Percentiles rank a stretch among this genome's conserved stretches.
These are phyloP conservation scores for Podila epicladia DNA, from an alignment of 192 early-diverging fungal genomes.

Conservation along the genomic window DNA sequence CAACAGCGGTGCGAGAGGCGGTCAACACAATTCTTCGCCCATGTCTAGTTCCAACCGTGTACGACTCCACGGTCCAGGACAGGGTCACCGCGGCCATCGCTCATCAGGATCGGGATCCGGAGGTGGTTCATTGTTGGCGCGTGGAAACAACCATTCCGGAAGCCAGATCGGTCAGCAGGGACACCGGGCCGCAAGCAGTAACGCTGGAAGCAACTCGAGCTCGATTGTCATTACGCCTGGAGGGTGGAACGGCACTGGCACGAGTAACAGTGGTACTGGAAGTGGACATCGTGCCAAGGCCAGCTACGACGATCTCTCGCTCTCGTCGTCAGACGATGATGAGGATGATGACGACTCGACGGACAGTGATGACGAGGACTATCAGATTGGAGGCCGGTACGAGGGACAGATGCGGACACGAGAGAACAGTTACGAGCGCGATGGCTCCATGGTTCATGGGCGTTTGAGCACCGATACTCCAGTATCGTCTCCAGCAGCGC, in stretches of 20 bases:
- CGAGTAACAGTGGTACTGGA: not conserved
- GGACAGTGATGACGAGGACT: conserved; percentile 44
- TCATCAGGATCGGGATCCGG: conserved; percentile 28
- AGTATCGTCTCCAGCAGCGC: not conserved
- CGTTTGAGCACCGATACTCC: not conserved
- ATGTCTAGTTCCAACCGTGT: conserved; percentile 8
- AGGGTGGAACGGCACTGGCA: not conserved
- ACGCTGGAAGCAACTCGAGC: conserved; percentile 38
- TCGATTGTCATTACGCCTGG: conserved; percentile 4
- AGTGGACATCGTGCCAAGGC: conserved; percentile 29
- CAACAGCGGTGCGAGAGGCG: not conserved
- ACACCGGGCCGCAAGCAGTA: conserved; percentile 29
- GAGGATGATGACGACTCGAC: conserved; percentile 47
- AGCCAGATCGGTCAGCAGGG: not conserved
- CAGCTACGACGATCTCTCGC: conserved; percentile 41
- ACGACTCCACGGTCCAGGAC: conserved; percentile 27
- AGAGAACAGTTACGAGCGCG: conserved; percentile 32
- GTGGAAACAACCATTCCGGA: not conserved
- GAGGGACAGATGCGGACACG: conserved; percentile 7
- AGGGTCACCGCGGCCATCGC: conserved; percentile 31
- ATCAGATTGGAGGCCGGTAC: conserved; percentile 3
- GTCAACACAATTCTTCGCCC: not conserved
- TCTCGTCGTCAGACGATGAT: conserved; percentile 48
- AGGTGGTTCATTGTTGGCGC: conserved; percentile 22
- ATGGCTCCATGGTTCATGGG: not conserved